Conservation (phyloP, 169 alveolate species). For the Plasmodium gonderi region DNA sequence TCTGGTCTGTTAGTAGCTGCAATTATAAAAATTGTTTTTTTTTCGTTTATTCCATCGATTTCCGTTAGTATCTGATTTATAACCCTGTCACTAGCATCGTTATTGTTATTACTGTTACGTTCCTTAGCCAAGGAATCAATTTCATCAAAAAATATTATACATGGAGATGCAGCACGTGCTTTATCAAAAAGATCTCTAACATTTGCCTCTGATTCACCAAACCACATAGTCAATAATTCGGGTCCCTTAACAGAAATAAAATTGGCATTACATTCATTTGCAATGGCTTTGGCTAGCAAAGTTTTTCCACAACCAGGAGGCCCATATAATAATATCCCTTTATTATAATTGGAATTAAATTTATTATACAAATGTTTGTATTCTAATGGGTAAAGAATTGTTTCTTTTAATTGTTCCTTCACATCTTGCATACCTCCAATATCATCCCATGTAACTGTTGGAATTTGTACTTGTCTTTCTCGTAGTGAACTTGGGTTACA, state of each 20-base stretch:
- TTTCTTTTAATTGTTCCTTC: conserved; percentile 88
- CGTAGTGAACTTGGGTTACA: conserved; percentile 93
- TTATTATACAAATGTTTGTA: conserved; percentile 86
- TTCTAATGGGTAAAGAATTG: conserved; percentile 87
- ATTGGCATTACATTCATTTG: conserved; percentile 92
- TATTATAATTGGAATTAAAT: conserved; percentile 85
- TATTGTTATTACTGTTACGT: conserved; percentile 91
- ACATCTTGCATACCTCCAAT: conserved; percentile 93
- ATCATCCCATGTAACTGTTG: conserved; percentile 95
- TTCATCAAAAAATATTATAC: conserved; percentile 97
- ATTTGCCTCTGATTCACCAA: conserved; percentile 87
- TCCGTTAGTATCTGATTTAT: conserved; percentile 95
- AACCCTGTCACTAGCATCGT: conserved; percentile 96
- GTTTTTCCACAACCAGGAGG: conserved; percentile 98
- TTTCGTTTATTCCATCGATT: conserved; percentile 94
- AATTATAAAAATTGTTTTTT: conserved; percentile 93
- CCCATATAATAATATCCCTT: conserved; percentile 92
- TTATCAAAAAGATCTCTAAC: conserved; percentile 86
- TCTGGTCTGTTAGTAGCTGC: conserved; percentile 97
- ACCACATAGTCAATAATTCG: conserved; percentile 87
- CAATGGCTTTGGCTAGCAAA: conserved; percentile 92
- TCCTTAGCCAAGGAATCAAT: conserved; percentile 96
- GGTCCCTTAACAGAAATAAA: conserved; percentile 91
- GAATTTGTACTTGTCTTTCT: conserved; percentile 94
- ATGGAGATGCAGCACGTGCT: conserved; percentile 92